These are phyloP conservation scores for Globisporangium nagaii DNA, from an alignment of 352 stramenopile genomes.

Conservation along the genomic window DNA sequence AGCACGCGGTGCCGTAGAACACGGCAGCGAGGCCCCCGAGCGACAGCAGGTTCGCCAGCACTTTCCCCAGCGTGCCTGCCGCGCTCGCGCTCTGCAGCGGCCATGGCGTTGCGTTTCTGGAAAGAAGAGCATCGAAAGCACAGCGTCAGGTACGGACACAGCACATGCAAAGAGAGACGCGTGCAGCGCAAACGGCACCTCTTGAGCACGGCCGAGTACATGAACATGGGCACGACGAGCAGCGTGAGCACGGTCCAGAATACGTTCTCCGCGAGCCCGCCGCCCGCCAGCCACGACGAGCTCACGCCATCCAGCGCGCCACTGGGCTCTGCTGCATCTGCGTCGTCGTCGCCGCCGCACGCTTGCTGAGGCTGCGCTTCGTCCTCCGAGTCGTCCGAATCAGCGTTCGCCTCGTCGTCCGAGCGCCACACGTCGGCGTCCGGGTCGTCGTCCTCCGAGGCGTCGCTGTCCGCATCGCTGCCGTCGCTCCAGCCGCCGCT, in stretches of 20 bases:
- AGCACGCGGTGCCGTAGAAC: constrained; percentile 25
- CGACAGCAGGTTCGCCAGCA: constrained; percentile 31
- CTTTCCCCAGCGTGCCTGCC: constrained; percentile 23
- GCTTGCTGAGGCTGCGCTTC: constrained; percentile 7
- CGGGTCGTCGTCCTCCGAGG: constrained; percentile 19
- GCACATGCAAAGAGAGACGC: not conserved
- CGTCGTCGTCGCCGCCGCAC: constrained; percentile 13
- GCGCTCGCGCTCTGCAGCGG: constrained; percentile 31
- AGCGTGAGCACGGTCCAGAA: constrained; percentile 46
- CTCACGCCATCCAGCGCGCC: constrained; percentile 1
- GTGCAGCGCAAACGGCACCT: not conserved
- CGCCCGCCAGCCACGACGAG: constrained; percentile 25
- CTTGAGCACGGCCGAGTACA: constrained; percentile 33
- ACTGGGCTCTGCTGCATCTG: constrained; percentile 12
- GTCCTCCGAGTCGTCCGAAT: constrained; percentile 8
- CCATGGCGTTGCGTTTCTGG: constrained; percentile 18
- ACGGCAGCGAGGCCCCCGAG: constrained; percentile 9
- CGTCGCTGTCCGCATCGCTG: constrained; percentile 28
- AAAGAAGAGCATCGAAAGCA: too few relatives aligned
- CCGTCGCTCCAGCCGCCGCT: constrained; percentile 27
- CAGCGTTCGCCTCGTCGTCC: constrained; percentile 11
- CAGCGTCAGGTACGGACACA: too few relatives aligned
- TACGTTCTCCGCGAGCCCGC: constrained; percentile 37
- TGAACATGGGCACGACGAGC: constrained; percentile 31
- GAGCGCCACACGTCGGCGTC: constrained; percentile 17